Base-by-base conservation (phyloP, 2,329 filamentous ascomycete genomes). In the Fusarium miscanthi region DNA sequence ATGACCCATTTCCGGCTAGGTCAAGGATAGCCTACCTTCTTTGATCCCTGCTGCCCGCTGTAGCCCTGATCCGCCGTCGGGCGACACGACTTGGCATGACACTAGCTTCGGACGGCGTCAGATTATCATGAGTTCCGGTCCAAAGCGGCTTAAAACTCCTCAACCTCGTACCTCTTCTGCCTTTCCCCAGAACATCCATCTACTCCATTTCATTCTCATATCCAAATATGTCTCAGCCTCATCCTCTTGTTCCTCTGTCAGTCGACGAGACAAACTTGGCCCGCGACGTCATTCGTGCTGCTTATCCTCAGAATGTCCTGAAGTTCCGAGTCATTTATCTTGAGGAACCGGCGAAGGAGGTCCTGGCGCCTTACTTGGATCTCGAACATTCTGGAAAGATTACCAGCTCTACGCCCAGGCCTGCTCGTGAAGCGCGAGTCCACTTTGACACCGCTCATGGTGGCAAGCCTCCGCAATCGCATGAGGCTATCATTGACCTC, bases 1-100 rank as follows among this genome's bases (percentile, higher is more conserved):
- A 23, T 31, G 31, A 31, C 14, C 45, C 14, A 17, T 14, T 49
- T 49, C 3, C 27, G 23, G 46, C 46, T 23, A 23, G 46, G 31
- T 51, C 17, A 2, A 35, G 0, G 0, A 19, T 1, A 0, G 16
- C 11, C 1, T 23, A 49, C n/a, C 48, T 2, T 14, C n/a, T 25
- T n/a, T 19, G 25, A 51, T 35, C 30, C 11, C 7, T 25, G 25
- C 46, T 23, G 2, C 14, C 3, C 27, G 14, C 45, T 31, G 23
- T 21, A 48, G 21, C 14, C 14, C 14, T 3, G 21, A 35, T 51
- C 31, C 31, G 48, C 48, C 48, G 31, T n/a, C 48, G 48, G 48
- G n/a, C 48, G 48, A 52, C 31, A 25, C 12, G 11, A 8, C 31
- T 52, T 52, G 31, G 48, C 48, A 52, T 52, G 48, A 25, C 31